Evolutionary conservation across 345 rosid species (phyloP), one percentile per base, ranked within the genome.

Genomic region (Hypericum perforatum): DNA sequence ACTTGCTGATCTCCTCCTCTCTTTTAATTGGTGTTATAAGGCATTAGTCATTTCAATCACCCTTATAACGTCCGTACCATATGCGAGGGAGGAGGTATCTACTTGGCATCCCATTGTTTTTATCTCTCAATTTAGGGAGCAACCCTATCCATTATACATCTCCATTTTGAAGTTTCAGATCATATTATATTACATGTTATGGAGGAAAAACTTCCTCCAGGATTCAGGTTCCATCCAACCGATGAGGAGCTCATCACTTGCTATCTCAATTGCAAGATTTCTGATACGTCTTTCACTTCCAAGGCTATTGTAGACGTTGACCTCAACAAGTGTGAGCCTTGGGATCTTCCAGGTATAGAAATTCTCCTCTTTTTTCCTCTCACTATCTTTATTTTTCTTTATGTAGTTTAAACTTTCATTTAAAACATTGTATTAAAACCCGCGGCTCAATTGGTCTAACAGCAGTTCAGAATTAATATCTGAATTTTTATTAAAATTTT

Each of bases 291-390:
- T 56, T 92, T 92, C 70, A 73, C 84, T 0, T 83, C 85, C 14
- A 88, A 83, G 64, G 98, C 96, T 46, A 61, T 92, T 57, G 82
- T 90, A 11, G 91, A 85, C 62, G 95, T 88, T 58, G 98, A 92
- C 85, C 96, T 92, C 64, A 92, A 92, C 49, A 92, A 88, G 73
- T 79, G 78, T 63, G 98, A 92, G 65, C 98, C 98, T 55, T 92
- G 98, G 98, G 96, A 92, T 63, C 88, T 92, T 58, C 98, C 98
- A 58, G 96, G 98, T 91, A n/a, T n/a, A 75, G 12, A 10, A 10
- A n/a, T 44, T 0, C 14, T 11, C 12, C 12, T 44, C 13, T 44
- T 3, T 44, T 44, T 44, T 16, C 16, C 36, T 42, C 39, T 16
- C 9, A 15, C 39, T 16, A 39, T 14, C n/a, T 55, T 39, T 5